These are phyloP conservation scores for Fusarium buxicola DNA, from an alignment of 2,329 filamentous ascomycete species.

Conservation along the genomic window DNA sequence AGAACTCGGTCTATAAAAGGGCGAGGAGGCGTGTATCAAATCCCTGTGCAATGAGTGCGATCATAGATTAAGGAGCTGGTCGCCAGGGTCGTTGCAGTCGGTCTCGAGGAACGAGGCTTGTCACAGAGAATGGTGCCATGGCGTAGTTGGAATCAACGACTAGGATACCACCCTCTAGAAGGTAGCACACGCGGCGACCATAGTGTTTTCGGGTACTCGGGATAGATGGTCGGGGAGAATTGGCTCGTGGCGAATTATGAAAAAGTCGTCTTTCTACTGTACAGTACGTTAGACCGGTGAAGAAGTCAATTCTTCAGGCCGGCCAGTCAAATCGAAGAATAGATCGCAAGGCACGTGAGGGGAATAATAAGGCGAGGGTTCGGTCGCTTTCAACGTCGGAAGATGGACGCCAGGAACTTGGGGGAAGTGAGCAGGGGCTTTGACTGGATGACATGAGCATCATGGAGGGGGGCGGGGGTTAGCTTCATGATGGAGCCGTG, in stretches of 20 bases:
- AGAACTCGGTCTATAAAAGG: slow-evolving; percentile 19
- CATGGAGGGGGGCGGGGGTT: slow-evolving; percentile 19
- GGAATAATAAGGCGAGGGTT: background rate
- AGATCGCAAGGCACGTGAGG: background rate
- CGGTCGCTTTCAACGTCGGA: background rate
- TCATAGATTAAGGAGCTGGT: slow-evolving; percentile 1
- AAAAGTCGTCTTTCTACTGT: slow-evolving; percentile 14
- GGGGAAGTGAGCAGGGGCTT: slow-evolving; percentile 1
- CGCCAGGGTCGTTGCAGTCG: slow-evolving; percentile 12
- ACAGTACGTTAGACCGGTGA: too few relatives aligned
- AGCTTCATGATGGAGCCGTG: slow-evolving; percentile 24
- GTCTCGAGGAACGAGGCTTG: slow-evolving; percentile 50
- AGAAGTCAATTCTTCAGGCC: background rate
- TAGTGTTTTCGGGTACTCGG: slow-evolving; percentile 33
- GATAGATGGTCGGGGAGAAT: slow-evolving; percentile 17
- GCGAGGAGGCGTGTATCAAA: background rate
- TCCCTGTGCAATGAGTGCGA: slow-evolving; percentile 1
- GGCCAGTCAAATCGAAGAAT: background rate
- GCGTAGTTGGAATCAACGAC: slow-evolving; percentile 54
- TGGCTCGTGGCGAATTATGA: slow-evolving; percentile 24
- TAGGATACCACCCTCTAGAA: slow-evolving; percentile 66
- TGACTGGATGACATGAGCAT: slow-evolving; percentile 10
- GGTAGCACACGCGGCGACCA: slow-evolving; percentile 56
- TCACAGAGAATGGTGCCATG: slow-evolving; percentile 69
- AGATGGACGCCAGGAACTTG: slow-evolving; percentile 3